Evolutionary conservation across 1,139 yeast genomes (phyloP).

Genomic region (Yamadazyma trypodendri): DNA sequence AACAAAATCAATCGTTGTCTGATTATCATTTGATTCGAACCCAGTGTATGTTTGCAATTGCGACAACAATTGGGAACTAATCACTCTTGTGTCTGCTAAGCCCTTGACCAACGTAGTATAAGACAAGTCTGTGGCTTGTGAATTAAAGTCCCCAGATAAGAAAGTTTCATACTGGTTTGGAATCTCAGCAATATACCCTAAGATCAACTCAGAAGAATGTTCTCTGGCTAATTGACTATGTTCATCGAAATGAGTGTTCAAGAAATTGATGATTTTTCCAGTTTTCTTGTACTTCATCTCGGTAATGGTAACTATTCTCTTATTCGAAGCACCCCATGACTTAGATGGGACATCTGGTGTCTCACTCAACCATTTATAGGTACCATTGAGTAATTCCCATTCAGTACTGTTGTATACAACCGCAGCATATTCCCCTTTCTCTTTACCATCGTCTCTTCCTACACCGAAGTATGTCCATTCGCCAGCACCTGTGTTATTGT

Average conservation of each 20-base stretch:
- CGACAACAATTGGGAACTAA: constrained; percentile 21
- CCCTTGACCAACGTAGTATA: constrained; percentile 27
- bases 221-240: constrained; percentile 37
- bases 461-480: constrained; percentile 44
- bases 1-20: constrained; percentile 26
- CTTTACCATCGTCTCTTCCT: constrained; percentile 48
- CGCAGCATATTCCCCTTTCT: constrained; percentile 47
- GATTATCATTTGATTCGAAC: constrained; percentile 27
- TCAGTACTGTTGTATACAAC: constrained; percentile 33
- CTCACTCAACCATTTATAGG: constrained; percentile 44
- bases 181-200: constrained; percentile 27
- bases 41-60: constrained; percentile 40
- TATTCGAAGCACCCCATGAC: constrained; percentile 43
- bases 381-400: constrained; percentile 31
- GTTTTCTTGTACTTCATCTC: constrained; percentile 24
- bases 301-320: constrained; percentile 42
- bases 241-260: constrained; percentile 47
- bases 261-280: constrained; percentile 27
- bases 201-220: constrained; percentile 28
- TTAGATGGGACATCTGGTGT: constrained; percentile 44
- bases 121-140: constrained; percentile 14
- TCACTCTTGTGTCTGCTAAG: constrained; percentile 20
- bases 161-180: constrained; percentile 34
- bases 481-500: constrained; percentile 11
- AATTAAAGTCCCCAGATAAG: constrained; percentile 24